Conservation (phyloP, 306 rosid genomes). For the Parietaria judaica region DNA sequence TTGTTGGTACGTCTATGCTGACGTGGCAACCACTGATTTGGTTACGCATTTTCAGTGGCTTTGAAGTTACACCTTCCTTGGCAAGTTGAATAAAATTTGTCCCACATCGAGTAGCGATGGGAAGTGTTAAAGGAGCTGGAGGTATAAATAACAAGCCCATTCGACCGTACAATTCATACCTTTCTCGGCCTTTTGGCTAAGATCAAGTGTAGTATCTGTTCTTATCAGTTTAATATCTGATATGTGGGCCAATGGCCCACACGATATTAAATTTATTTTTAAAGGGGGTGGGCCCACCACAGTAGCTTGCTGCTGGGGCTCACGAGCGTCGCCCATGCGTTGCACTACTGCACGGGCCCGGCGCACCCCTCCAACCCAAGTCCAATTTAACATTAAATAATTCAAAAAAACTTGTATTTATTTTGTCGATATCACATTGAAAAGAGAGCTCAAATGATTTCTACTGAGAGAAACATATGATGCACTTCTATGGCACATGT, state of each 20-base stretch:
- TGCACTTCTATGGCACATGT: neutral
- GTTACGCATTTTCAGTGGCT: no score
- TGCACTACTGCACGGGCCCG: slow-evolving; percentile 1
- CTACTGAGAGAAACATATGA: no score
- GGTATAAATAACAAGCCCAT: neutral
- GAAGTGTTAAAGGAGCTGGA: neutral
- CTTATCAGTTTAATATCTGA: slow-evolving; percentile 12
- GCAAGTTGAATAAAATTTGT: no score
- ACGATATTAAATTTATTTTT: slow-evolving; percentile 9
- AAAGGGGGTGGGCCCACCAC: neutral
- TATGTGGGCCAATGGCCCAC: slow-evolving; percentile 3
- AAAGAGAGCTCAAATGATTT: no score
- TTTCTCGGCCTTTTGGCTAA: slow-evolving; percentile 13
- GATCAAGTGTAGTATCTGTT: slow-evolving; percentile 14
- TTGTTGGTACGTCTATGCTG: no score
- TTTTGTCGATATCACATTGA: no score
- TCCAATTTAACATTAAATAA: no score
- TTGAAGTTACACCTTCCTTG: no score
- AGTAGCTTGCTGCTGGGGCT: slow-evolving; percentile 4
- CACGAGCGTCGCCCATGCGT: slow-evolving; percentile 1
- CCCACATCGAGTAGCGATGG: neutral
- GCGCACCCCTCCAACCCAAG: slow-evolving; percentile 4
- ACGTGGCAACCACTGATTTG: no score
- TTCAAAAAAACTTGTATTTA: no score
- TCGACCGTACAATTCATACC: neutral